These are phyloP conservation scores for Lunularia cruciata DNA, from an alignment of 225 moss, liverwort and hornwort species.

Conservation along the genomic window DNA sequence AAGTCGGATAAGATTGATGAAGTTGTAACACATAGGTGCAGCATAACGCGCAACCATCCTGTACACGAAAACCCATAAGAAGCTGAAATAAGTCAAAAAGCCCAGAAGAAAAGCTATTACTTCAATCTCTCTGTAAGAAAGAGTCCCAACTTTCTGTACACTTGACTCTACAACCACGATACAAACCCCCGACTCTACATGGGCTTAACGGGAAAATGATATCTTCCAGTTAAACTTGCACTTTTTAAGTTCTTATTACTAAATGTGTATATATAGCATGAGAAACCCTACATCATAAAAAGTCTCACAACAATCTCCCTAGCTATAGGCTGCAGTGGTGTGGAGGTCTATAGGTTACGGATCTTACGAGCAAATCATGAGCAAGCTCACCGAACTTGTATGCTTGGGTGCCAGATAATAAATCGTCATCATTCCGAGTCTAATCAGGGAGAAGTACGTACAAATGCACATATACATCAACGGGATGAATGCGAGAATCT, in stretches of 20 bases:
- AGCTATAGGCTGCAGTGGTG: neutral
- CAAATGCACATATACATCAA: slow-evolving; percentile 97
- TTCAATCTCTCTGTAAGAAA: too few relatives aligned
- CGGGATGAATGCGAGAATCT: slow-evolving; percentile 94
- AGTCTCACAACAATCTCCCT: too few relatives aligned
- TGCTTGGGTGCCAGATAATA: slow-evolving; percentile 93
- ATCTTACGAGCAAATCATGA: slow-evolving; percentile 99
- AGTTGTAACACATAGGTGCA: slow-evolving; percentile 92
- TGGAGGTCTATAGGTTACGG: slow-evolving; percentile 10
- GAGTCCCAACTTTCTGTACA: too few relatives aligned
- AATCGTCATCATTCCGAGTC: slow-evolving; percentile 98
- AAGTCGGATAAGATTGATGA: slow-evolving; percentile 80
- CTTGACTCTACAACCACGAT: too few relatives aligned
- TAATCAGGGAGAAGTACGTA: slow-evolving; percentile 94
- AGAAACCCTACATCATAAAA: neutral
- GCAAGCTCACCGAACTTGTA: slow-evolving; percentile 97
- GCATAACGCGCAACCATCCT: slow-evolving; percentile 99
- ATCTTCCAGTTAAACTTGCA: too few relatives aligned
- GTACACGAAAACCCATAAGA: slow-evolving; percentile 34
- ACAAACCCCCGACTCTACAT: too few relatives aligned
- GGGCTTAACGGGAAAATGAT: too few relatives aligned
- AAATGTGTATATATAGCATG: neutral
- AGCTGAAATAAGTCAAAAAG: too few relatives aligned
- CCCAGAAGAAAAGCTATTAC: too few relatives aligned
- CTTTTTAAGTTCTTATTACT: neutral